Evolutionary conservation across 2,329 filamentous ascomycete species (phyloP).

Genomic region (Aspergillus persii): DNA sequence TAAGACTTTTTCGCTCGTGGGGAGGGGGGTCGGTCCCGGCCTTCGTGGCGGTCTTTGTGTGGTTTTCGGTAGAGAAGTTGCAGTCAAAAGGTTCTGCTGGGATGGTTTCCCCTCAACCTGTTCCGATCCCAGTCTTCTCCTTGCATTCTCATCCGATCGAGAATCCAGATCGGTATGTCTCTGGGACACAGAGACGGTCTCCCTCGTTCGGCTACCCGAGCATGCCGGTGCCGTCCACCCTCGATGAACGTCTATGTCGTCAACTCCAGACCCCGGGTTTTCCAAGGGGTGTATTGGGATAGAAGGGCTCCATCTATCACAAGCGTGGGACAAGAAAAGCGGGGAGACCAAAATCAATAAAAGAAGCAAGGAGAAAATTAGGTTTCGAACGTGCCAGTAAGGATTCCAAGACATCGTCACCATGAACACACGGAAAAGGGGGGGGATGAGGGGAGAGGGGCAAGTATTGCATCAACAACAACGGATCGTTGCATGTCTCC

Average conservation of each 20-base stretch:
- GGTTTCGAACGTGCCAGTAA: background rate
- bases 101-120: background rate
- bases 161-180: background rate
- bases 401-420: background rate
- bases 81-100: background rate
- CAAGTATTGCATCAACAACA: background rate
- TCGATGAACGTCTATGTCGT: background rate
- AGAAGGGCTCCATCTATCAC: background rate
- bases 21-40: background rate
- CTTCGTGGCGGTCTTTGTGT: background rate
- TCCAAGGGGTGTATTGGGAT: background rate
- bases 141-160: background rate
- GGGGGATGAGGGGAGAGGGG: background rate
- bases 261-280: background rate
- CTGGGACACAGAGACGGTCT: background rate
- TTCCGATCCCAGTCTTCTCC: background rate
- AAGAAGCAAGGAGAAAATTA: background rate
- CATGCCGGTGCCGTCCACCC: background rate
- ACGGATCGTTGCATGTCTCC: background rate
- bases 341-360: background rate
- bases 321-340: background rate
- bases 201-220: background rate
- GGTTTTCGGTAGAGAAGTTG: background rate
- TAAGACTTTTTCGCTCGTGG: background rate
- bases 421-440: background rate